Percentiles rank a stretch among this genome's conserved stretches.
phyloP scores from a whole-genome alignment of 768 basidiomycete species.

The Multifurca ochricompacta region DNA sequence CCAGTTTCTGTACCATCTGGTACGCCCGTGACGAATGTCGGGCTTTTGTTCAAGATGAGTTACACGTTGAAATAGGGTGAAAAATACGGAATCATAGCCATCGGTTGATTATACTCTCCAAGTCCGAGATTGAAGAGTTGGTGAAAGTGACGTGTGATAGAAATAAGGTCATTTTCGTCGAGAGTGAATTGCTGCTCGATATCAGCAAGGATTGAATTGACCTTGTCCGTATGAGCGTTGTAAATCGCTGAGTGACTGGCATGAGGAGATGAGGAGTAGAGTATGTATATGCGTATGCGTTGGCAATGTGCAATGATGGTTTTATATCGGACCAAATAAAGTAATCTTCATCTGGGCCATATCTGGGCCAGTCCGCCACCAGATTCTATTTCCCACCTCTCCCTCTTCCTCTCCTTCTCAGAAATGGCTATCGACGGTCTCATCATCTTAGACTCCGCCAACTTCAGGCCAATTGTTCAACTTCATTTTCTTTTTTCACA shows the following conservation, averaged over 20 bases:
- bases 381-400: no score
- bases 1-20: constrained; percentile 93
- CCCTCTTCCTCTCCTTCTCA: no score
- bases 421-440: constrained; percentile 23
- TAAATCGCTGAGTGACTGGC: constrained; percentile 16
- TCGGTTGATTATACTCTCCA: constrained; percentile 59
- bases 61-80: no score
- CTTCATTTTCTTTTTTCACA: constrained; percentile 71
- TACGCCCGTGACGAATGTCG: constrained; percentile 91
- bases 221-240: constrained; percentile 9
- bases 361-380: no score
- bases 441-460: constrained; percentile 24
- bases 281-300: no score
- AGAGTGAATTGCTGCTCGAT: constrained; percentile 73
- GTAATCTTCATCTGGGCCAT: no score
- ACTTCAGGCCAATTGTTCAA: constrained; percentile 69
- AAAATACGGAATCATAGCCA: constrained; percentile 99
- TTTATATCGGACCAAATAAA: no score
- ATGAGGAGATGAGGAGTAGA: background rate
- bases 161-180: constrained; percentile 47
- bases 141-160: constrained; percentile 73
- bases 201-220: constrained; percentile 38
- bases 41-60: constrained; percentile 51
- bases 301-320: no score
- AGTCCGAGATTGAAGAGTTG: constrained; percentile 74